These are phyloP conservation scores for Penicillium dipodomyicola DNA, from an alignment of 495 filamentous ascomycete species.

Conservation along the genomic window DNA sequence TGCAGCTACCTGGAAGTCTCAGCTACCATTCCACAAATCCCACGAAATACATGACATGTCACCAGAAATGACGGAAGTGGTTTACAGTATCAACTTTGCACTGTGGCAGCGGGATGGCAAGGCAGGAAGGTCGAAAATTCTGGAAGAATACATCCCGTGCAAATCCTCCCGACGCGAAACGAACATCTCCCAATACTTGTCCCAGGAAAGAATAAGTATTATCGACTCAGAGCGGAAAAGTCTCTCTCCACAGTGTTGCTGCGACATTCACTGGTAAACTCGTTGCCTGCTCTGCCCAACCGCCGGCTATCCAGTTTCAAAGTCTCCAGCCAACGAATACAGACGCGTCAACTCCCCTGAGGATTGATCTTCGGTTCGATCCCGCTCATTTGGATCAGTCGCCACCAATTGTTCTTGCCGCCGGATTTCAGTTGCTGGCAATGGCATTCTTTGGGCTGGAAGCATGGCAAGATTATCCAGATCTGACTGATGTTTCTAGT, in stretches of 20 bases:
- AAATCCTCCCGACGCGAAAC: conserved; percentile 5
- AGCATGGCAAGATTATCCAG: conserved; percentile 9
- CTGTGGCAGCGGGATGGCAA: conserved; percentile 1
- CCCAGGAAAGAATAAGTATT: neutral
- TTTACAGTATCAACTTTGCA: conserved; percentile 9
- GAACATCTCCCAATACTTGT: conserved; percentile 10
- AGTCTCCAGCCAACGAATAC: neutral
- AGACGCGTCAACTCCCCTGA: neutral
- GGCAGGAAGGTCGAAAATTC: neutral
- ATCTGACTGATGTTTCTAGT: neutral
- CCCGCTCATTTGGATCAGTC: neutral
- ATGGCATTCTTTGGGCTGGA: conserved; percentile 16
- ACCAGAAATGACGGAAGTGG: conserved; percentile 2
- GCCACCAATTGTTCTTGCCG: neutral
- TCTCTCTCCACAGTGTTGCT: neutral
- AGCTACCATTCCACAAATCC: neutral
- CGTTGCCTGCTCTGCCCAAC: neutral
- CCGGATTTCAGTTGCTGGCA: conserved; percentile 8
- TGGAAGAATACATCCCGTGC: conserved; percentile 4
- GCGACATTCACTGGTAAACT: neutral
- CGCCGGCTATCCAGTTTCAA: conserved; percentile 3
- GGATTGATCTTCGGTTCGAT: conserved; percentile 2
- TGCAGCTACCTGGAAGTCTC: conserved; percentile 7
- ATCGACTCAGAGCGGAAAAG: neutral
- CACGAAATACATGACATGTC: conserved; percentile 5